Evolutionary conservation across 129 eudicot genomes (phyloP), one percentile per base, ranked within the genome.

Genomic region (Cynara cardunculus): DNA sequence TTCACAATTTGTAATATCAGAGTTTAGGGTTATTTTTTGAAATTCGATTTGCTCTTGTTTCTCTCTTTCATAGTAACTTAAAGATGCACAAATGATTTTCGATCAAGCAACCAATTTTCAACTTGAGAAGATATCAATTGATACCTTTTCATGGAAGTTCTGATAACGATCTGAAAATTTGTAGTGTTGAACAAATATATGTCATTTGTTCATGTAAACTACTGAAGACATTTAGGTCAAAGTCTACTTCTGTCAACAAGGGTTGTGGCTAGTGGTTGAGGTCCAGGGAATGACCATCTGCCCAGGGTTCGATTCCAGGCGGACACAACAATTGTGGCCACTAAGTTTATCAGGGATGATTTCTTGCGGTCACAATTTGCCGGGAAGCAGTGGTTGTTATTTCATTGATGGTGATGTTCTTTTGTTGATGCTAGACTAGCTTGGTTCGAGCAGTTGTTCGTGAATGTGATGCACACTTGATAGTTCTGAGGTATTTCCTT

Each of bases 371-470:
- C n/a, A n/a, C n/a, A n/a, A n/a, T 69, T 69, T 24, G 76, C 70
- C 64, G 31, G 53, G 49, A n/a, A 24, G 67, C 59, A 1, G 79
- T 62, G 71, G 66, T 14, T 53, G 70, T 78, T 30, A 56, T 59
- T 31, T 75, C n/a, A 16, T 74, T 82, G 73, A 77, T 82, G 65
- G 13, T 62, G 69, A n/a, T 35, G 44, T 19, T 59, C 77, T 82
- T 37, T n/a, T 84, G 37, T 71, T 53, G 65, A 67, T 76, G 77
- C 65, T 70, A 93, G 98, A 93, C 98, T 75, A 91, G 98, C 89
- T 89, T 93, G 90, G 98, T 93, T 85, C 91, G 98, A 64, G 98
- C 98, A 18, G 98, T 91, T 80, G 97, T 88, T 87, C 94, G 87
- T 10, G 94, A 93, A 91, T 91, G 89, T 83, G 94, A 81, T 82